These are phyloP conservation scores for Garcileccinum viscosum DNA, from an alignment of 1,284 basidiomycete species.

Conservation along the genomic window DNA sequence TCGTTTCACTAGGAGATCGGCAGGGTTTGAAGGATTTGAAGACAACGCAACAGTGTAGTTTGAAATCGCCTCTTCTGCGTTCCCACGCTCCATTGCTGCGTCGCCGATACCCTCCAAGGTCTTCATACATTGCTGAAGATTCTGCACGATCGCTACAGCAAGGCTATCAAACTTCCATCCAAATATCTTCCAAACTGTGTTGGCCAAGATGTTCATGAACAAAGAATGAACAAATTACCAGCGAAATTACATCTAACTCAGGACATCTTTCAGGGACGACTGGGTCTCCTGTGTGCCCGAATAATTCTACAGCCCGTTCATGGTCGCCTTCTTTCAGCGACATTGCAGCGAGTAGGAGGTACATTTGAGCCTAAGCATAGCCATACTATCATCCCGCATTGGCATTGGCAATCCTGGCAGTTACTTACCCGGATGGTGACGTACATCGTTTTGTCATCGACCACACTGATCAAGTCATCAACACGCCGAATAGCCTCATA, in stretches of 20 bases:
- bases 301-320: neutral
- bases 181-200: slow-evolving; percentile 3
- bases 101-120: neutral
- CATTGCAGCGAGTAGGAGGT: neutral
- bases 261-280: neutral
- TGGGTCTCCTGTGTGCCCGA: neutral
- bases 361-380: neutral
- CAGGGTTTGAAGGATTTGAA: neutral
- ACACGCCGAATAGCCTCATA: slow-evolving; percentile 1
- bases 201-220: neutral
- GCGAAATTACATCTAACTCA: slow-evolving; percentile 1
- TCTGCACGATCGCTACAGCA: neutral
- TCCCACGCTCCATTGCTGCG: neutral
- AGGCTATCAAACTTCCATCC: slow-evolving; percentile 5
- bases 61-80: neutral
- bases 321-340: neutral
- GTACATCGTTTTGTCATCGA: neutral
- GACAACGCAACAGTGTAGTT: slow-evolving; percentile 8
- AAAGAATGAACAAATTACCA: neutral
- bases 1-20: slow-evolving; percentile 16
- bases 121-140: neutral
- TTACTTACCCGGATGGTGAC: neutral
- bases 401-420: no score
- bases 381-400: neutral
- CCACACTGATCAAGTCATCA: neutral